Conservation (phyloP, 768 basidiomycete genomes). For the Lactifluus piperatus region DNA sequence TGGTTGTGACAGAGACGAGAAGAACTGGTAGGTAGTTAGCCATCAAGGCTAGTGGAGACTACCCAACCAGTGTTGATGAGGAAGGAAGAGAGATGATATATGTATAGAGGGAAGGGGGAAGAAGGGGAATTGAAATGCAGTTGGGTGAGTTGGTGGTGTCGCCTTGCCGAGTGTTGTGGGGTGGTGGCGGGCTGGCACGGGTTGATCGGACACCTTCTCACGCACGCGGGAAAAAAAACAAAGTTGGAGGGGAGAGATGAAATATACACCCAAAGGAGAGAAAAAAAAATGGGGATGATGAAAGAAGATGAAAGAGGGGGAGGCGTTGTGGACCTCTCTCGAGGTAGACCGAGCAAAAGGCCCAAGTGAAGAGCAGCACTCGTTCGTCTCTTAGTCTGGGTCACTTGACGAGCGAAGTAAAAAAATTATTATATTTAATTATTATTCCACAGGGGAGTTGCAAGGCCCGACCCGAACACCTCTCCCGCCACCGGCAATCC, state of each 20-base stretch:
- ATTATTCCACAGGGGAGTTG: background rate
- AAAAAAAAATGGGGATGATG: background rate
- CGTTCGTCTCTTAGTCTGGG: background rate
- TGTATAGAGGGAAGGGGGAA: background rate
- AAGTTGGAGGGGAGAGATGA: no score
- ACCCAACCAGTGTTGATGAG: background rate
- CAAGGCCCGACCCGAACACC: background rate
- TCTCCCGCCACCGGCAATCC: constrained; percentile 3
- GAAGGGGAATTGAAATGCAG: background rate
- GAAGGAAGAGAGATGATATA: background rate
- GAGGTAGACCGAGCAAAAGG: background rate
- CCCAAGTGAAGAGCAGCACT: background rate
- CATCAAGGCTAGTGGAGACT: constrained; percentile 31
- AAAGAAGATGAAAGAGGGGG: constrained; percentile 6
- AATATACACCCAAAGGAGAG: background rate
- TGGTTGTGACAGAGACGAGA: constrained; percentile 52
- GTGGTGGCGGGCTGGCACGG: background rate
- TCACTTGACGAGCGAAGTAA: no score
- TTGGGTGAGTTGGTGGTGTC: background rate
- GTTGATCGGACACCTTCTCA: background rate
- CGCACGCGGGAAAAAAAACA: background rate
- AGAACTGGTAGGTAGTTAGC: constrained; percentile 64
- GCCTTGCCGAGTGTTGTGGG: background rate
- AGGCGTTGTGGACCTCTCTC: background rate
- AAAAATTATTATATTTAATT: background rate